phyloP scores from a whole-genome alignment of 768 basidiomycete species.

The Boletus bicolor region DNA sequence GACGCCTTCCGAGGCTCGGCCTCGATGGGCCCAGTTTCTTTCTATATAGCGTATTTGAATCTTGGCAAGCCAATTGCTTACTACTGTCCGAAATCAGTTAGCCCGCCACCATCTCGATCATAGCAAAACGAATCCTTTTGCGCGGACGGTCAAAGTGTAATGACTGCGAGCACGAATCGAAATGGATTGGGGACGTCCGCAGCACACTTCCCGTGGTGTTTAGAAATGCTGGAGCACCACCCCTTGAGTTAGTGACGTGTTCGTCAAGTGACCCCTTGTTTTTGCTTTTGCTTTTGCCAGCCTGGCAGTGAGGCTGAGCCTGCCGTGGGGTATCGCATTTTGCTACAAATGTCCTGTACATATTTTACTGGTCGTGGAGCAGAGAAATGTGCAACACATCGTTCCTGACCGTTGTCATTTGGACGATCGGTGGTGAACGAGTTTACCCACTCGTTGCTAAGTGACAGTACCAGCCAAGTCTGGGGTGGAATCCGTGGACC shows the following conservation, averaged over 20 bases:
- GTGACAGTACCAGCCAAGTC: background rate
- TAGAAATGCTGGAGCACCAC: background rate
- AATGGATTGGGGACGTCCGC: background rate
- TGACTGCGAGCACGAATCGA: background rate
- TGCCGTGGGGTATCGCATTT: background rate
- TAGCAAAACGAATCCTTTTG: background rate
- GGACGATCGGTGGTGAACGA: background rate
- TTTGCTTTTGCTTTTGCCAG: too few relatives aligned
- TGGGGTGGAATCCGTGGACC: too few relatives aligned
- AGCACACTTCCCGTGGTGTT: background rate
- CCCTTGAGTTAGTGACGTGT: background rate
- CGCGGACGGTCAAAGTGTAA: background rate
- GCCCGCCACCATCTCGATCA: background rate
- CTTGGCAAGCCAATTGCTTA: background rate
- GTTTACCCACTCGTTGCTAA: background rate
- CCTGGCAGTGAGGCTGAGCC: too few relatives aligned
- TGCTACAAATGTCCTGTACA: background rate
- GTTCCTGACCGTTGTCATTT: background rate
- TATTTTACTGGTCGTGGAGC: background rate
- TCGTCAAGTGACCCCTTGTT: too few relatives aligned
- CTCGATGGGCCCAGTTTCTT: background rate
- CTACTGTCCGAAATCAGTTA: background rate
- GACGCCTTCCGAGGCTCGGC: background rate
- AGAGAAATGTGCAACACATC: background rate
- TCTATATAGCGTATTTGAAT: background rate